These are phyloP conservation scores for Paramecium primaurelia DNA, from an alignment of 73 alveolate species.

Conservation along the genomic window DNA sequence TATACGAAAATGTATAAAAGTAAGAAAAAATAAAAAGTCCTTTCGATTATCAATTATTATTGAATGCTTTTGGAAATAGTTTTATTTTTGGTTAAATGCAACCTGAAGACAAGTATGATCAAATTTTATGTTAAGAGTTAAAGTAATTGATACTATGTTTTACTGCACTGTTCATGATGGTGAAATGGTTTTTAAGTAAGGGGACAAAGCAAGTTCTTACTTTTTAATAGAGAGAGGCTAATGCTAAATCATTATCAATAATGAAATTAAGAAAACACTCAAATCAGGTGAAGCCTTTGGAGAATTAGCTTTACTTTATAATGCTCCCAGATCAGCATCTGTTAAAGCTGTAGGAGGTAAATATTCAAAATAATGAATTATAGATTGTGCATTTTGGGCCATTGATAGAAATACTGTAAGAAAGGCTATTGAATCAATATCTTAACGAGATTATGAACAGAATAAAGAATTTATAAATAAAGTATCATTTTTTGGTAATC, in stretches of 20 bases:
- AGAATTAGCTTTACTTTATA: conserved; percentile 74
- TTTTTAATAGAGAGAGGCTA: conserved; percentile 76
- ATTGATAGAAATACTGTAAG: conserved; percentile 80
- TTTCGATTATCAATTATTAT: not conserved
- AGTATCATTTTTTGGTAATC: conserved; percentile 37
- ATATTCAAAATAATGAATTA: not conserved
- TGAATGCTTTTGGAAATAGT: not conserved
- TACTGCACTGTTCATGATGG: conserved; percentile 62
- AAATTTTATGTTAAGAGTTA: not conserved
- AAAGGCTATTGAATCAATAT: conserved; percentile 64
- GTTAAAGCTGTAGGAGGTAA: conserved; percentile 66
- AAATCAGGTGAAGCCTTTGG: conserved; percentile 80
- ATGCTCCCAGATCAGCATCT: conserved; percentile 79
- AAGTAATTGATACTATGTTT: conserved; percentile 55
- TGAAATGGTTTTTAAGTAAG: conserved; percentile 73
- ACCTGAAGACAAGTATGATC: conserved; percentile 14
- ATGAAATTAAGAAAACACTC: conserved; percentile 56
- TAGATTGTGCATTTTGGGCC: conserved; percentile 77
- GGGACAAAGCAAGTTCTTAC: conserved; percentile 81
- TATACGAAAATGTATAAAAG: not conserved
- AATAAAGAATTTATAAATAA: conserved; percentile 52
- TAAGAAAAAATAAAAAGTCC: conserved; percentile 31
- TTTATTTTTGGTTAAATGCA: not conserved
- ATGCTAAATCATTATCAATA: conserved; percentile 70
- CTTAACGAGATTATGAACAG: conserved; percentile 29